Base-by-base conservation (phyloP, 345 rosid species). In the Heritiera littoralis region DNA sequence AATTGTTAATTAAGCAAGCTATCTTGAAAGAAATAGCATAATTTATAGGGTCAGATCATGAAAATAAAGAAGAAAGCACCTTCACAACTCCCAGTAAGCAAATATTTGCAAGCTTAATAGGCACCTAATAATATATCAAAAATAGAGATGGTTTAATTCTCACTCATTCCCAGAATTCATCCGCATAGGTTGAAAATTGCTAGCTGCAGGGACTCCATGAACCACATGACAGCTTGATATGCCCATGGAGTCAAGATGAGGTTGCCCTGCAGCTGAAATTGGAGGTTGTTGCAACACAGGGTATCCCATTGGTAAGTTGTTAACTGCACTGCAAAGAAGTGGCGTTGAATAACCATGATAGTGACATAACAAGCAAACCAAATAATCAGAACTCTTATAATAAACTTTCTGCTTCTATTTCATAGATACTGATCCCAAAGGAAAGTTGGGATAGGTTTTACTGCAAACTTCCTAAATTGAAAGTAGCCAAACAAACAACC, bases 141-240 rank as follows among this genome's bases (percentile, higher is more conserved):
- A 78, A 32, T 0, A 17, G 72, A 46, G 48, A 69, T 14, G 35
- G 41, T 45, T 43, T 55, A 66, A 48, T 84, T 84, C 99, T 90
- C 85, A 94, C 99, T 90, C 92, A 78, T 90, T 94, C 64, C 89
- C 94, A 32, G 97, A 94, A 83, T 89, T 91, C 90, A 96, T 86
- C 81, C 86, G 90, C 85, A 94, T 90, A 46, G 93, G 91, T 83
- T 94, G 99, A 83, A 85, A 96, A 81, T 89, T 94, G 77, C 89
- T 91, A 58, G 95, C 92, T 49, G 98, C 98, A 80, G 99, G 99
- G 68, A 96, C 94, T 80, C 99, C 98, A 86, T 92, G 94, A 65
- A 94, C 99, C 56, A 94, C 94, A 85, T 94, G 99, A 80, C 97
- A 96, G 87, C 97, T 91, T 75, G 99, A 89, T 52, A 96, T 88